A percentile compares a stretch with the other conserved stretches of the same genome.
These are phyloP conservation scores for Ceratobasidium papillatum DNA, from an alignment of 1,284 basidiomycete species.

Conservation along the genomic window DNA sequence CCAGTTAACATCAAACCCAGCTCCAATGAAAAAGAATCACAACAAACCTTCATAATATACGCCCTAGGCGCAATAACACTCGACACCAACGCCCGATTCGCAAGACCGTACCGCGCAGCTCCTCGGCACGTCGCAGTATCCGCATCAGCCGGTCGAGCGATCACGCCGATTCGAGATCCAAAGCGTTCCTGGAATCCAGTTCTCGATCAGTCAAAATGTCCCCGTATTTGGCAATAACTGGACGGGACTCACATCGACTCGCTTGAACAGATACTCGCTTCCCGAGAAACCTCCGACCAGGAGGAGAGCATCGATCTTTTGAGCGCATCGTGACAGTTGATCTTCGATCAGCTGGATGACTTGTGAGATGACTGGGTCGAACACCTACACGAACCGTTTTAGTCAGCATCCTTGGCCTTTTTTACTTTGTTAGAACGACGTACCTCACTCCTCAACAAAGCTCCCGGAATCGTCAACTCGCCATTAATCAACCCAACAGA, in stretches of 20 bases:
- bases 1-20: no score
- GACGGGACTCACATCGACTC: slow-evolving; percentile 61
- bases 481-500: slow-evolving; percentile 78
- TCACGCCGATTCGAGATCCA: slow-evolving; percentile 67
- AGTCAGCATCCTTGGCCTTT: background rate
- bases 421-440: slow-evolving; percentile 52
- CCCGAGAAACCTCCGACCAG: slow-evolving; percentile 87
- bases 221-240: background rate
- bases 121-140: slow-evolving; percentile 85
- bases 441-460: slow-evolving; percentile 75
- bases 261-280: slow-evolving; percentile 75
- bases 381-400: background rate
- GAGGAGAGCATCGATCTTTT: slow-evolving; percentile 76
- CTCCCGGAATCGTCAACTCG: slow-evolving; percentile 79
- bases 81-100: slow-evolving; percentile 73
- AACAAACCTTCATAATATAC: slow-evolving; percentile 79
- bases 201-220: slow-evolving; percentile 49
- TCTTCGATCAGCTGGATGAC: slow-evolving; percentile 78
- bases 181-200: slow-evolving; percentile 57
- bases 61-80: slow-evolving; percentile 79
- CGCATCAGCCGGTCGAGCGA: slow-evolving; percentile 79
- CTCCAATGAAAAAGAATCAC: no score
- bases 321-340: slow-evolving; percentile 69
- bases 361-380: slow-evolving; percentile 52
- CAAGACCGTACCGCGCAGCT: slow-evolving; percentile 83